Conservation (phyloP, 768 basidiomycete species). For the Termitomyces sp. region DNA sequence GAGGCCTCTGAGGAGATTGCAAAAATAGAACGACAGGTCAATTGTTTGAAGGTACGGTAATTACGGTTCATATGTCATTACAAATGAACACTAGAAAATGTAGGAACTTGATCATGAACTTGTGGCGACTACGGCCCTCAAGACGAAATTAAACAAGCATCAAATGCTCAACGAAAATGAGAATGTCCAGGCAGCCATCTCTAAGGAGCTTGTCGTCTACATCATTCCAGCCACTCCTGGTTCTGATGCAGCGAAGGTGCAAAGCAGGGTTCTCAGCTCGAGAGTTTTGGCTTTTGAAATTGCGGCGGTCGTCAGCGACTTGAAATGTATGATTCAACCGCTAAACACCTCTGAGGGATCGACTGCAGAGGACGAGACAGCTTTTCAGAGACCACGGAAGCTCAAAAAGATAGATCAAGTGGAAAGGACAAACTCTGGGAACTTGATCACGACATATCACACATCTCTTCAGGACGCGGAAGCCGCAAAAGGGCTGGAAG, state of each 20-base stretch:
- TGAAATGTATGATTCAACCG: conserved; percentile 39
- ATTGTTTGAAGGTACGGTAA: conserved; percentile 55
- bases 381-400: conserved; percentile 16
- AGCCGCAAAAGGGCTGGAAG: conserved; percentile 18
- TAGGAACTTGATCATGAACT: conserved; percentile 56
- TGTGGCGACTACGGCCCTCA: conserved; percentile 61
- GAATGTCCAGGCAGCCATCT: conserved; percentile 39
- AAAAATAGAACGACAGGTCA: conserved; percentile 56
- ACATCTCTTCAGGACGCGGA: conserved; percentile 9
- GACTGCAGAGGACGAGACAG: conserved; percentile 8
- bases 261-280: conserved; percentile 70
- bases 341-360: neutral
- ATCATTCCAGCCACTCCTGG: conserved; percentile 31
- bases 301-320: conserved; percentile 39
- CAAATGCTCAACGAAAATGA: conserved; percentile 45
- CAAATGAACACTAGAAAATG: neutral
- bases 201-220: conserved; percentile 34
- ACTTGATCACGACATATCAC: neutral
- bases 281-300: conserved; percentile 65
- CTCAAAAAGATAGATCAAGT: conserved; percentile 15
- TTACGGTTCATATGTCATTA: neutral
- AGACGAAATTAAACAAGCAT: conserved; percentile 72
- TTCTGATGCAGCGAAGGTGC: conserved; percentile 51
- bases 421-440: conserved; percentile 7
- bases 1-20: conserved; percentile 30